Evolutionary conservation across 768 basidiomycete genomes (phyloP), one percentile per base, ranked within the genome.

Genomic region (Pleurotus salmoneostramineus): DNA sequence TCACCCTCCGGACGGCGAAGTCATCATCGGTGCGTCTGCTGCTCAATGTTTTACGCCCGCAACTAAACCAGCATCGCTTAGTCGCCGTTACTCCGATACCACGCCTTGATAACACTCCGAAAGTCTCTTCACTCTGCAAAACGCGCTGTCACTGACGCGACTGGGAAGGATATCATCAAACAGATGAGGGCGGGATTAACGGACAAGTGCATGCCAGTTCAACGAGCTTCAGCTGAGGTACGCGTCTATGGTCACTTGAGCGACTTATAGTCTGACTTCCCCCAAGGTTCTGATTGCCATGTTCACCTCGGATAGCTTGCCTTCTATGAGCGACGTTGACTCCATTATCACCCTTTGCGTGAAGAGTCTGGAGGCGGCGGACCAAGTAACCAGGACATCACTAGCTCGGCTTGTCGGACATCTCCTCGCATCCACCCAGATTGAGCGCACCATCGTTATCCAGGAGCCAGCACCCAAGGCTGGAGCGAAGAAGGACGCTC

Each of bases 141-240:
- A 61, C 87, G 88, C 55, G 93, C 93, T 0, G 78, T 96, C 0
- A 85, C 91, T 0, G 96, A 99, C 59, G 74, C 85, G 4, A 75
- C 84, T 2, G 70, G 80, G 56, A 94, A 83, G 67, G 97, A 99
- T 64, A 81, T 95, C 47, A 65, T 91, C 54, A 98, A 96, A 71
- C 86, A 91, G 61, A 87, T 90, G 76, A 86, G 82, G 64, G 77
- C 80, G 37, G 84, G 83, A 0, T 73, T 98, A 1, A 77, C 77
- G 0, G 96, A 98, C 70, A 95, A 93, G 72, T 85, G 88, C 5
- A 74, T 93, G 3, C 83, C 93, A 4, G 82, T 98, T 14, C 93
- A 97, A 67, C 84, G 95, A 21, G 93, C 84, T 2, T 87, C 88
- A 6, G 82, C 93, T 27, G 85, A 91, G 64, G 94, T 93, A 64